A percentile compares a stretch with the other conserved stretches of the same genome.
Evolutionary conservation across 371 early-diverging fungal species (phyloP).

Genomic region (Funneliformis caledonium): DNA sequence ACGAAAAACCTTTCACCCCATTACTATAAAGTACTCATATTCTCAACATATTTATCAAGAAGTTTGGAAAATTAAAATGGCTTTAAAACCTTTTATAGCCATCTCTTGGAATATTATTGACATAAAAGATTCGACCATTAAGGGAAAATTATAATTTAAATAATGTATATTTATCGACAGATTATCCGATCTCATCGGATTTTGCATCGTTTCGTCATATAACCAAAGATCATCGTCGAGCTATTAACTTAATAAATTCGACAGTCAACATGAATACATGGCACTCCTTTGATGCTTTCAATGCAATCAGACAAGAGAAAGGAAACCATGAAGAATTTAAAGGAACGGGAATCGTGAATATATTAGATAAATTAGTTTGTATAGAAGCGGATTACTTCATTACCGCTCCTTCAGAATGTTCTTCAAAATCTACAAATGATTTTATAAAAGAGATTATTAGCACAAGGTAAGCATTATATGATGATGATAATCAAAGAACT

Average conservation of each 20-base stretch:
- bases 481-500: background rate
- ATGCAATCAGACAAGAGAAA: background rate
- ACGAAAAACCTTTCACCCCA: background rate
- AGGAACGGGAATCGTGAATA: background rate
- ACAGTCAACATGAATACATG: background rate
- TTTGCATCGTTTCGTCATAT: background rate
- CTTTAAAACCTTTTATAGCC: conserved; percentile 29
- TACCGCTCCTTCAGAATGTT: conserved; percentile 24
- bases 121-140: background rate
- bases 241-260: conserved; percentile 15
- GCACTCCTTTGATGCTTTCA: background rate
- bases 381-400: conserved; percentile 29
- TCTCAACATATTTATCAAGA: conserved; percentile 5
- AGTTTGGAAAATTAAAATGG: background rate
- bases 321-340: background rate
- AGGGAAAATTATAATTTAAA: background rate
- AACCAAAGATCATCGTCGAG: conserved; percentile 10
- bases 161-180: conserved; percentile 42
- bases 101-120: conserved; percentile 41
- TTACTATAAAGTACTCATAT: conserved; percentile 15
- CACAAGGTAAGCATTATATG: background rate
- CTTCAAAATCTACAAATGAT: background rate
- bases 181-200: conserved; percentile 25
- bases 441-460: conserved; percentile 10
- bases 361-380: conserved; percentile 38